A percentile compares a stretch with the other conserved stretches of the same genome.
Conservation (phyloP, 2,329 filamentous ascomycete genomes). For the Fusarium sp. region DNA sequence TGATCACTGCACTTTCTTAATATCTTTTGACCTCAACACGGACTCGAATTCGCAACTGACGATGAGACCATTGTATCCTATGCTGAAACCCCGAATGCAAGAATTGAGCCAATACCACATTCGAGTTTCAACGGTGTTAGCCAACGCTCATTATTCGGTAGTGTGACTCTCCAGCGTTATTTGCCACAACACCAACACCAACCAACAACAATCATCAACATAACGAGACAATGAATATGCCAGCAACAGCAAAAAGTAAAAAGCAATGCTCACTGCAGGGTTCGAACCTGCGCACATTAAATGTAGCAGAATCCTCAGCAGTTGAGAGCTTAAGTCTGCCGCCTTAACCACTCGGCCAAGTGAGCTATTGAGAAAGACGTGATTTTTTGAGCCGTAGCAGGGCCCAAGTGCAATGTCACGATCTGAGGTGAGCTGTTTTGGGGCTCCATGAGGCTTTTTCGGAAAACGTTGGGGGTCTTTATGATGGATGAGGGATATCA, state of each 20-base stretch:
- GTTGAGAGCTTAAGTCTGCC: slow-evolving; percentile 11
- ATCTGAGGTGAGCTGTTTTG: not conserved
- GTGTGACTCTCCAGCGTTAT: not conserved
- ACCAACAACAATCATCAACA: not conserved
- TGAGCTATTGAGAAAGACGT: slow-evolving; percentile 1
- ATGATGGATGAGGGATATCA: not conserved
- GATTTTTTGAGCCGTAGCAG: not conserved
- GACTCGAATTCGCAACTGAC: not conserved
- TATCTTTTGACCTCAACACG: not conserved
- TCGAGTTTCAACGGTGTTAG: not conserved
- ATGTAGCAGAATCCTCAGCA: slow-evolving; percentile 13
- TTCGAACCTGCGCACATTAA: slow-evolving; percentile 18
- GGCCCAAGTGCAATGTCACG: fast-evolving
- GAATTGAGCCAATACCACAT: not conserved
- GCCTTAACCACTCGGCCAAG: slow-evolving; percentile 25
- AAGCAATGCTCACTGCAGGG: slow-evolving; percentile 1
- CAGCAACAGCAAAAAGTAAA: not conserved
- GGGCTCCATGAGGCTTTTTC: not conserved
- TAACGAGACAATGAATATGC: too few relatives aligned
- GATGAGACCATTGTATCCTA: too few relatives aligned
- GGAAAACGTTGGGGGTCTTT: not conserved
- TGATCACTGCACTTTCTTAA: not conserved
- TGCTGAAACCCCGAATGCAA: too few relatives aligned
- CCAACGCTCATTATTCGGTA: not conserved
- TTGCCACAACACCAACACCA: not conserved